phyloP scores from a whole-genome alignment of 2,329 filamentous ascomycete species.

The Podosphaera fusca region DNA sequence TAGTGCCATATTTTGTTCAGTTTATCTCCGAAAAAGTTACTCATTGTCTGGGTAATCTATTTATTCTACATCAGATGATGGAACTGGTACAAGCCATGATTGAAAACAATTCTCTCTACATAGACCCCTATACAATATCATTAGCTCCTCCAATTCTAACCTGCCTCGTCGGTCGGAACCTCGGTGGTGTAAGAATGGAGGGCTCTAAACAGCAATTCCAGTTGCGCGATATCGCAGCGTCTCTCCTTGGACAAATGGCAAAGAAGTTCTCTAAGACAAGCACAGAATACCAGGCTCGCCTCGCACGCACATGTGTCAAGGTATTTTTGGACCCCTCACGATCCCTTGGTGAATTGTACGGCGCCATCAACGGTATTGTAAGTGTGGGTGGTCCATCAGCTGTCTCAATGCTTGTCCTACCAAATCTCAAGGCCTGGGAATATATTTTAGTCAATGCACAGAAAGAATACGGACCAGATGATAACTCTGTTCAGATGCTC shows the following conservation, averaged over 20 bases:
- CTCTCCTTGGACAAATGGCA: slow-evolving; percentile 56
- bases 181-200: slow-evolving; percentile 23
- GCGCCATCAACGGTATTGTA: slow-evolving; percentile 59
- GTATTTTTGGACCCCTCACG: slow-evolving; percentile 73
- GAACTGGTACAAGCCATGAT: slow-evolving; percentile 67
- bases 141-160: slow-evolving; percentile 77
- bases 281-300: slow-evolving; percentile 60
- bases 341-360: slow-evolving; percentile 67
- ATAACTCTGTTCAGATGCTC: slow-evolving; percentile 35
- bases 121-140: slow-evolving; percentile 34
- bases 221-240: slow-evolving; percentile 65
- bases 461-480: slow-evolving; percentile 26
- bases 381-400: slow-evolving; percentile 50
- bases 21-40: slow-evolving; percentile 93
- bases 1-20: slow-evolving; percentile 89
- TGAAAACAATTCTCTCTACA: slow-evolving; percentile 58
- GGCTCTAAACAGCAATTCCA: slow-evolving; percentile 44
- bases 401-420: slow-evolving; percentile 38
- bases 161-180: slow-evolving; percentile 64
- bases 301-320: slow-evolving; percentile 83
- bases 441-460: slow-evolving; percentile 32
- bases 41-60: slow-evolving; percentile 74
- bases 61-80: slow-evolving; percentile 80
- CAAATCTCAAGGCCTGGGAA: slow-evolving; percentile 42
- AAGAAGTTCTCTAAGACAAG: slow-evolving; percentile 63